Evolutionary conservation across 2,329 filamentous ascomycete genomes (phyloP), one percentile per base, ranked within the genome.

Genomic region (Ophiostoma piceae): DNA sequence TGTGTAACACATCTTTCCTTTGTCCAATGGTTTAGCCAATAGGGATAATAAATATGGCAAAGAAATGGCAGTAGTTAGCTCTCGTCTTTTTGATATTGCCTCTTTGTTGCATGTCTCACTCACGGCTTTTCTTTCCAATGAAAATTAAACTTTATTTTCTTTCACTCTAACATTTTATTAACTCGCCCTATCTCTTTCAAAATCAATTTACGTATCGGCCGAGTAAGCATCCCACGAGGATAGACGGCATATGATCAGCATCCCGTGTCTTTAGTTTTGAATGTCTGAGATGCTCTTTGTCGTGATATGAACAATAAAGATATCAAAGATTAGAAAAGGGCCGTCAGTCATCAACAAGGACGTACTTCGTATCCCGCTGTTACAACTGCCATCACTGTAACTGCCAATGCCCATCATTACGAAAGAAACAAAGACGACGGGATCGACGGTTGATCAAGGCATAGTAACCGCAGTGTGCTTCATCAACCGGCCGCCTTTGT

Each of bases 261-360:
- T 29, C 51, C 51, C 51, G 51, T 26, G 22, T 57, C 51, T 26
- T 57, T 26, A 3, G 9, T 54, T 54, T 54, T 47, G 1, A 5
- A 19, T 47, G 43, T 47, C 43, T n/a, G 43, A 47, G 16, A n/a
- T 47, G 4, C 22, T 57, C 22, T 57, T 57, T 57, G 51, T 22
- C 8, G 43, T 7, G 2, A 57, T 22, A 35, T 35, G 35, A 35
- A 35, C 35, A 35, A 35, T 35, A 35, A 8, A 35, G 35, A 35
- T 35, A 35, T 35, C 35, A 35, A 35, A 35, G 35, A 26, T 57
- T 9, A 16, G n/a, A 57, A 26, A 57, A 57, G 22, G 51, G 51
- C 51, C 51, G 51, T 57, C 51, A 57, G 51, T 57, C 51, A 57
- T 57, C 51, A 57, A 57, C 51, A 57, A 57, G 51, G 51, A 29